Evolutionary conservation across 148 eudicot species (phyloP), one percentile per base, ranked within the genome.

Genomic region (Gaultheria prostrata): DNA sequence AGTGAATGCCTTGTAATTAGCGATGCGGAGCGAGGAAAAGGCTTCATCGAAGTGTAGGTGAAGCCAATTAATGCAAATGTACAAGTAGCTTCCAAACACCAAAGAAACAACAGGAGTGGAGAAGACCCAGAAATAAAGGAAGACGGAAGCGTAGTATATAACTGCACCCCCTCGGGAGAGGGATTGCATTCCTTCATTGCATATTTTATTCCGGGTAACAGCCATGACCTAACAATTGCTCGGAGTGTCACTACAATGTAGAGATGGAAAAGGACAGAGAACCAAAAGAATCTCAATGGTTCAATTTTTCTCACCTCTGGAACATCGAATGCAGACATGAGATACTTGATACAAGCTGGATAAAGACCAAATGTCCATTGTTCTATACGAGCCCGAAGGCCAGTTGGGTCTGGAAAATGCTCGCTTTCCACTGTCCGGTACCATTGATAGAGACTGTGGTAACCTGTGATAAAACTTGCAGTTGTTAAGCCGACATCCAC

Each of bases 21-120:
- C 99, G 51, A 97, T 95, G 7, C 99, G 94, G 51, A 97, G 95
- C 56, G 99, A 97, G 49, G 99, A 97, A 90, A 97, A 97, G 30
- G 99, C 99, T 91, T 97, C 99, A 69, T 97, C 99, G 24, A 97
- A 97, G 83, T 95, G 99, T n/a, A 97, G 69, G 88, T 97, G 98
- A 79, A 97, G 90, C 99, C 99, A 97, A 78, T 97, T 97, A 85
- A 97, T 91, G 84, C 98, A 97, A 20, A 95, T 78, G 83, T 97
- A 97, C 87, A 97, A 87, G 86, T 97, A 97, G 91, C 98, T 97
- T 86, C 99, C 99, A 49, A 97, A 95, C 28, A 97, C 88, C 90
- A 97, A 85, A 26, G 99, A 97, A 67, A 97, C 99, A 76, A 95
- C 90, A n/a, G 99, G 99, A 79, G 99, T 97, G 26, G 99, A 95